Percentiles rank a stretch among this genome's conserved stretches.
Evolutionary conservation across 805 yeast genomes (phyloP).

Genomic region (Metschnikowia lachancei): DNA sequence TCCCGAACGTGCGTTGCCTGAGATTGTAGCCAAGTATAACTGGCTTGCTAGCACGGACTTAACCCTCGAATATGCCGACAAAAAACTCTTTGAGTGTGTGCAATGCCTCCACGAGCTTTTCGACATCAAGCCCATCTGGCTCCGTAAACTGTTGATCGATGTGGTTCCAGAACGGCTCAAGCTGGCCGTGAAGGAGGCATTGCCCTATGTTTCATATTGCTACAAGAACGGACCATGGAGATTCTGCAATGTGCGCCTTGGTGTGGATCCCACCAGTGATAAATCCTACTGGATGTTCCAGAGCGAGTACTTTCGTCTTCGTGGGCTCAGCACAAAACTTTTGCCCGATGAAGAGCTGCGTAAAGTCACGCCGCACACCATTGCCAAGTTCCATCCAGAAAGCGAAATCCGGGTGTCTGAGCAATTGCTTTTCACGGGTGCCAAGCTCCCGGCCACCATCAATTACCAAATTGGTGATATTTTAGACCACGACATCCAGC

Average conservation of each 20-base stretch:
- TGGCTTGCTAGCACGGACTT: slow-evolving; percentile 34
- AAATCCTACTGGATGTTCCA: slow-evolving; percentile 62
- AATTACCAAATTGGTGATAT: slow-evolving; percentile 80
- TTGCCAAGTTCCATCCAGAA: slow-evolving; percentile 15
- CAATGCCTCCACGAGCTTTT: slow-evolving; percentile 49
- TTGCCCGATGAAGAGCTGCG: slow-evolving; percentile 8
- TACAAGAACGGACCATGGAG: slow-evolving; percentile 95
- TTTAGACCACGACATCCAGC: slow-evolving; percentile 57
- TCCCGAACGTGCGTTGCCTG: slow-evolving; percentile 52
- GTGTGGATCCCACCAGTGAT: slow-evolving; percentile 69
- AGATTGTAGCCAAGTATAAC: slow-evolving; percentile 37
- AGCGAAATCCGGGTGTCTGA: slow-evolving; percentile 27
- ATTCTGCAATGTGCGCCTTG: slow-evolving; percentile 74
- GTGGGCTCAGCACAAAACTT: slow-evolving; percentile 25
- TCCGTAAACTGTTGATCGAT: slow-evolving; percentile 66
- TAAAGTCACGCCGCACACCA: slow-evolving; percentile 29
- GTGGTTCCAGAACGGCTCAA: slow-evolving; percentile 48
- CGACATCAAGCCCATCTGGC: slow-evolving; percentile 77
- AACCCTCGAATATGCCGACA: slow-evolving; percentile 35
- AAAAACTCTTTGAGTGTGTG: slow-evolving; percentile 42
- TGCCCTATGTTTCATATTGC: slow-evolving; percentile 81
- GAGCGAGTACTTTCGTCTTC: slow-evolving; percentile 75
- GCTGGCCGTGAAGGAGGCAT: slow-evolving; percentile 61
- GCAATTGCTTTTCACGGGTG: slow-evolving; percentile 67
- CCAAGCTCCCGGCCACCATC: slow-evolving; percentile 61